A percentile compares a stretch with the other conserved stretches of the same genome.
phyloP scores from a whole-genome alignment of 306 rosid species.

The Glycine tomentella region DNA sequence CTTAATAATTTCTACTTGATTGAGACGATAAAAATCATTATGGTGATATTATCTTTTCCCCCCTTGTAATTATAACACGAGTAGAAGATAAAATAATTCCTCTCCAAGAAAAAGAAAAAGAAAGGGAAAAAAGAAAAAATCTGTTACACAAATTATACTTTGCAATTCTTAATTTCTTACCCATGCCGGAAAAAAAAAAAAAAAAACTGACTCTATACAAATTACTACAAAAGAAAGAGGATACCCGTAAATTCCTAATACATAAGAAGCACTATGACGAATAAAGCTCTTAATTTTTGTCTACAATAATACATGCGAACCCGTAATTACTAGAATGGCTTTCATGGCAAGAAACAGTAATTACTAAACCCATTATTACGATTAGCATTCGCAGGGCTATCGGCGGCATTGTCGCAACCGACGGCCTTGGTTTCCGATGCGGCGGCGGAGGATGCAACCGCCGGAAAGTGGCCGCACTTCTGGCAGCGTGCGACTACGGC shows the following conservation, averaged over 20 bases:
- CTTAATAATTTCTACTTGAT: too few relatives aligned
- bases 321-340: background rate
- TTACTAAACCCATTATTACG: background rate
- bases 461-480: slow-evolving; percentile 73
- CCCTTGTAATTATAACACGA: background rate
- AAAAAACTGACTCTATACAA: background rate
- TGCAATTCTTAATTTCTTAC: background rate
- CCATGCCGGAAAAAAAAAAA: background rate
- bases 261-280: background rate
- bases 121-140: too few relatives aligned
- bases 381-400: background rate
- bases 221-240: background rate
- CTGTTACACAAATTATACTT: too few relatives aligned
- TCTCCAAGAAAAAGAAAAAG: too few relatives aligned
- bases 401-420: slow-evolving; percentile 15
- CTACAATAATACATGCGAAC: slow-evolving; percentile 13
- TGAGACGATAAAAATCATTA: too few relatives aligned
- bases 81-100: too few relatives aligned
- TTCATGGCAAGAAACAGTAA: slow-evolving; percentile 58
- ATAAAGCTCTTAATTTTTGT: background rate
- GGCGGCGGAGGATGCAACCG: background rate
- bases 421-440: slow-evolving; percentile 46
- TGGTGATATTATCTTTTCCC: too few relatives aligned
- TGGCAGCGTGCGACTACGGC: slow-evolving; percentile 61
- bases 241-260: background rate